A percentile compares a stretch with the other conserved stretches of the same genome.
Conservation (phyloP, 805 yeast species). For the Candida adriatica region DNA sequence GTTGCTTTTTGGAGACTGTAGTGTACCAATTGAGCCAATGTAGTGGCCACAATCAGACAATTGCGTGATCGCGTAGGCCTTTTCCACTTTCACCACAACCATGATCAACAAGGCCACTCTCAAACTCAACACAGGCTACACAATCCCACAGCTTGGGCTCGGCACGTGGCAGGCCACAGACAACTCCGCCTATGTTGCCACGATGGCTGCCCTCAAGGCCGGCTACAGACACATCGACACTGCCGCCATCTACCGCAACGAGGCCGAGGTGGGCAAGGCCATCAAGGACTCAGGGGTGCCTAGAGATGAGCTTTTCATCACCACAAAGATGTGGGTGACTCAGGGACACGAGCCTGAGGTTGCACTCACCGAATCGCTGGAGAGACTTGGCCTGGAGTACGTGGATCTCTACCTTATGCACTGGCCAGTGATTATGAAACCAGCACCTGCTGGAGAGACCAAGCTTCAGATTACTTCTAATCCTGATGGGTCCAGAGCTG, state of each 20-base stretch:
- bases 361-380: conserved; percentile 52
- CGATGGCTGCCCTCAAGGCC: conserved; percentile 11
- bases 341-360: conserved; percentile 34
- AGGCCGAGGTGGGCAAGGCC: conserved; percentile 48
- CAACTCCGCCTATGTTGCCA: conserved; percentile 21
- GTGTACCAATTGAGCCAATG: too few relatives aligned
- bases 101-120: conserved; percentile 1
- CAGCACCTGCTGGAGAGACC: neutral
- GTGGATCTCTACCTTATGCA: conserved; percentile 76
- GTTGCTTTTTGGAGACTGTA: too few relatives aligned
- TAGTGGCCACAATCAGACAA: too few relatives aligned
- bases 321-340: conserved; percentile 63
- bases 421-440: conserved; percentile 57
- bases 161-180: conserved; percentile 42
- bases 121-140: conserved; percentile 31
- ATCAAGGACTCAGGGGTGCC: conserved; percentile 49
- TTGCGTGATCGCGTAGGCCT: too few relatives aligned
- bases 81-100: too few relatives aligned
- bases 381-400: conserved; percentile 62
- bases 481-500: conserved; percentile 37
- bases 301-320: conserved; percentile 58
- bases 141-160: conserved; percentile 46
- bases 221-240: conserved; percentile 64
- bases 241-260: conserved; percentile 52
- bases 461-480: conserved; percentile 8